A percentile compares a stretch with the other conserved stretches of the same genome.
Conservation (phyloP, 768 basidiomycete genomes). For the Hericium alpestre region DNA sequence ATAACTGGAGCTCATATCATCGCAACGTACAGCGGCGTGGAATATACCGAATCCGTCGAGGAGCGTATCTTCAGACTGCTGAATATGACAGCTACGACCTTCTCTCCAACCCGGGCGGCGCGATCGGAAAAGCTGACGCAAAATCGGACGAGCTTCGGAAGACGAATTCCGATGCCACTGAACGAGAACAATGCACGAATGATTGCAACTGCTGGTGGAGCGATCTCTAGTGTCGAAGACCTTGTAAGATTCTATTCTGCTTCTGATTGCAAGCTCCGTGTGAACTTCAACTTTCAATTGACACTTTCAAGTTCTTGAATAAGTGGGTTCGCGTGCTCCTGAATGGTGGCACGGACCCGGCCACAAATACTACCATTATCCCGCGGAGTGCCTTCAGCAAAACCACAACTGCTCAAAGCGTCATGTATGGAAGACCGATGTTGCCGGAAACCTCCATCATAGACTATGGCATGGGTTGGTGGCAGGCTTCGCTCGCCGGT, state of each 20-base stretch:
- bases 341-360: constrained; percentile 21
- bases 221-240: background rate
- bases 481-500: constrained; percentile 25
- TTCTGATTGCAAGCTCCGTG: too few relatives aligned
- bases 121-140: constrained; percentile 23
- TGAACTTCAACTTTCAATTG: too few relatives aligned
- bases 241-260: too few relatives aligned
- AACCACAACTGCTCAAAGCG: constrained; percentile 18
- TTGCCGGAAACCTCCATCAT: constrained; percentile 15
- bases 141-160: constrained; percentile 22
- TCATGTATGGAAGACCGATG: too few relatives aligned
- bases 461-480: constrained; percentile 36
- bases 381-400: constrained; percentile 21
- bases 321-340: constrained; percentile 30
- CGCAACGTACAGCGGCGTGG: constrained; percentile 19
- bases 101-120: constrained; percentile 23
- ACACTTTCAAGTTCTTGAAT: too few relatives aligned
- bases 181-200: constrained; percentile 12
- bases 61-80: constrained; percentile 31
- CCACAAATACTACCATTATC: constrained; percentile 23
- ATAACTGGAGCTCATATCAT: constrained; percentile 25
- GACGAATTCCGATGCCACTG: constrained; percentile 24
- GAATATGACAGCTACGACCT: constrained; percentile 31
- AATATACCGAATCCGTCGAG: constrained; percentile 29
- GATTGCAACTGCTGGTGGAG: background rate